Evolutionary conservation across 495 filamentous ascomycete genomes (phyloP), one percentile per base, ranked within the genome.

Genomic region (Cryomyces minteri): DNA sequence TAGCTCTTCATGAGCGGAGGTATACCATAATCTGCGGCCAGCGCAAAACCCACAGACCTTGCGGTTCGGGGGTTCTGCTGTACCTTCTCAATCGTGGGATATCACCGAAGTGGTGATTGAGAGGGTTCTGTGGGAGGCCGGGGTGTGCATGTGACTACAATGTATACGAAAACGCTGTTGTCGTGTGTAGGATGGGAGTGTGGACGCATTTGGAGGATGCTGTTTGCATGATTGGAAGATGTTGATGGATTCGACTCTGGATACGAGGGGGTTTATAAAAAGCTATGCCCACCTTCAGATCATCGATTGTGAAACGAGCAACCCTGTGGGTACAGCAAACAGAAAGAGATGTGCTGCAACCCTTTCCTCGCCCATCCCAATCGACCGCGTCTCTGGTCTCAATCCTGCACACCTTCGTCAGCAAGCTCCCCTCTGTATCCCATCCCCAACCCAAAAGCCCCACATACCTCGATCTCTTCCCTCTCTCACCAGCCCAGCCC

Each of bases 1-100:
- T 76, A 76, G 84, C 85, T 88, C 84, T 84, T 88, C 84, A 80
- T 75, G 68, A 79, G 80, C 81, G 74, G 70, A 67, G 47, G 18
- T 41, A 5, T 11, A 25, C 18, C 18, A 25, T 25, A 25, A 25
- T 25, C 18, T 25, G 18, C 18, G 18, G 18, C 18, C 18, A 25
- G 18, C 18, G 18, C 18, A 25, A 25, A 25, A 25, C 18, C 18
- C 18, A 25, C 18, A 25, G 18, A 25, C 18, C 18, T 25, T 25
- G 18, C 18, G 18, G 18, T 25, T 25, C 18, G 11, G 28, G 5
- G 5, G 7, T 9, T 28, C 12, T 25, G 7, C 6, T 51, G 44
- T 52, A 51, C 39, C 48, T 52, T 29, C 28, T 46, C 45, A 56
- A 57, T 53, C 49, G 55, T 43, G 12, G 50, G 54, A 50, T 46